Percentiles rank a stretch among this genome's conserved stretches.
Conservation (phyloP, 495 filamentous ascomycete species). For the Extremus antarcticus region DNA sequence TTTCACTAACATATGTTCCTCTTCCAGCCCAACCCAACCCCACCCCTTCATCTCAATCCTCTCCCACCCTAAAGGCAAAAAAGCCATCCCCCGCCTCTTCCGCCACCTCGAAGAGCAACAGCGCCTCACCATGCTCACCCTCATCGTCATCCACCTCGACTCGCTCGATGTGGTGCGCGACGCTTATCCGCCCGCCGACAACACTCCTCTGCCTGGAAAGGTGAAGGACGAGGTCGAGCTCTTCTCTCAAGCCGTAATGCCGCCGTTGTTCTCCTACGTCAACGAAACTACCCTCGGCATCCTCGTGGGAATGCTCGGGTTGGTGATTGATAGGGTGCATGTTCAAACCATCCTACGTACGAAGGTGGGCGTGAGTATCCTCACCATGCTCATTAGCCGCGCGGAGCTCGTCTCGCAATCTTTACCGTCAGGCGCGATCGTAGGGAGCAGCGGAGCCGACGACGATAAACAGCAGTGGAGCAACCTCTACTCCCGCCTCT, state of each 20-base stretch:
- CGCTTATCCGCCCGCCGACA: slow-evolving; percentile 59
- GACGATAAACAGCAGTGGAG: slow-evolving; percentile 75
- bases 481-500: slow-evolving; percentile 66
- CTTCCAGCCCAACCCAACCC: slow-evolving; percentile 38
- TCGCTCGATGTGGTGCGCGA: slow-evolving; percentile 76
- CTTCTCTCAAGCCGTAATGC: slow-evolving; percentile 79
- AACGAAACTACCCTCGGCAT: slow-evolving; percentile 85
- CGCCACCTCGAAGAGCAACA: slow-evolving; percentile 85
- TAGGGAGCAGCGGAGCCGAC: slow-evolving; percentile 16
- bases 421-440: slow-evolving; percentile 15
- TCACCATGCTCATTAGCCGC: slow-evolving; percentile 90
- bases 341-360: slow-evolving; percentile 68
- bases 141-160: slow-evolving; percentile 92
- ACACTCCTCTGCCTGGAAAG: slow-evolving; percentile 45
- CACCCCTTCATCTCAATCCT: slow-evolving; percentile 97
- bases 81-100: slow-evolving; percentile 87
- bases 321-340: slow-evolving; percentile 73
- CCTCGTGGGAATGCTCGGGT: slow-evolving; percentile 74
- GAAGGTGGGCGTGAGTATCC: slow-evolving; percentile 72
- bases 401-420: slow-evolving; percentile 85
- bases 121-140: slow-evolving; percentile 83
- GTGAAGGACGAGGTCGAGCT: slow-evolving; percentile 86
- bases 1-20: slow-evolving; percentile 1
- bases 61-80: slow-evolving; percentile 91
- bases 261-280: slow-evolving; percentile 73